Evolutionary conservation across 2,329 filamentous ascomycete genomes (phyloP).

Genomic region (Pestalotiopsis sp.): DNA sequence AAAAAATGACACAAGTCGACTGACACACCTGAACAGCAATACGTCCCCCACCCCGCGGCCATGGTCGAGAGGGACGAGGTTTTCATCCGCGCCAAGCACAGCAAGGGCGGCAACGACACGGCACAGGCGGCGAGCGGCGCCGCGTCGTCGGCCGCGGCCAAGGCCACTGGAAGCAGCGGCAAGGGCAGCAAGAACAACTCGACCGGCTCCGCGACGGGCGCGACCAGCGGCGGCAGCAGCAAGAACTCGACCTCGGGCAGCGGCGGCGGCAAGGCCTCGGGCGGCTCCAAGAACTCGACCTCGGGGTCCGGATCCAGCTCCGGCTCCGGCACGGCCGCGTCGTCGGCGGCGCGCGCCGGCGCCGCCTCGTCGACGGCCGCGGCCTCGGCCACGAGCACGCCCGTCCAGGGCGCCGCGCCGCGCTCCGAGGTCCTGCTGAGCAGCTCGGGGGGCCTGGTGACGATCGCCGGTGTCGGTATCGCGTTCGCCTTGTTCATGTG

Average conservation of each 20-base stretch:
- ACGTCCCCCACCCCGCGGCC: neutral
- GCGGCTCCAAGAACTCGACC: neutral
- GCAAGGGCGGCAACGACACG: neutral
- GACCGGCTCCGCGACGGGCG: neutral
- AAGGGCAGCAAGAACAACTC: neutral
- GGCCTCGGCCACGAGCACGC: neutral
- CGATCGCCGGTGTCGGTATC: conserved; percentile 14
- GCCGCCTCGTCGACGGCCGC: neutral
- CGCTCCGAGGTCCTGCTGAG: neutral
- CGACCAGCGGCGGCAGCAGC: neutral
- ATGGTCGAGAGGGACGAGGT: neutral
- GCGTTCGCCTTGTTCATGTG: conserved; percentile 14
- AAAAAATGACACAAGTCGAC: neutral
- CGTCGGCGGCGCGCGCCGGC: neutral
- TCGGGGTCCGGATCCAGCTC: neutral
- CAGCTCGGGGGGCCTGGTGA: conserved; percentile 9
- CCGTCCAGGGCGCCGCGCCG: conserved; percentile 5
- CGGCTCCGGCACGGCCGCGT: neutral
- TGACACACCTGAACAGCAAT: conserved; percentile 4
- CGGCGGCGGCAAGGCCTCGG: neutral
- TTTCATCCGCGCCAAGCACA: neutral
- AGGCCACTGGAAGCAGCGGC: neutral
- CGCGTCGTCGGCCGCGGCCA: neutral
- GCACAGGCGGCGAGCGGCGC: neutral
- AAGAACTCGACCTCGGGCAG: neutral